Percentiles rank a stretch among this genome's conserved stretches.
These are phyloP conservation scores for sunflower (Helianthus annuus) DNA, from an alignment of 129 eudicot species.

Conservation along the genomic window HanXRQr2.0-SUNRISE NC_035437.2:177154650-177155149, in stretches of 20 bases:
- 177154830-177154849: background rate
- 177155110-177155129: constrained; percentile 2
- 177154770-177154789: background rate
- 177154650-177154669: constrained; percentile 12
- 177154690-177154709: background rate
- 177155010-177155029: too few relatives aligned
- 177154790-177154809: background rate
- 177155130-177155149: constrained; percentile 19
- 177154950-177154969: too few relatives aligned
- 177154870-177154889: background rate
- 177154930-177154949: too few relatives aligned
- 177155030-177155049: too few relatives aligned
- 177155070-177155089: too few relatives aligned
- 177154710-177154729: constrained; percentile 8
- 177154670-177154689: constrained; percentile 15
- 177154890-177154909: too few relatives aligned
- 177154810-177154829: background rate
- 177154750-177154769: background rate
- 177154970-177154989: too few relatives aligned
- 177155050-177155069: too few relatives aligned
- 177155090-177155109: background rate
- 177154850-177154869: background rate
- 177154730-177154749: background rate
- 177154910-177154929: too few relatives aligned
- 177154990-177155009: too few relatives aligned